Evolutionary conservation across 345 rosid genomes (phyloP), one percentile per base, ranked within the genome.

Genomic region (Boechera stricta): DNA sequence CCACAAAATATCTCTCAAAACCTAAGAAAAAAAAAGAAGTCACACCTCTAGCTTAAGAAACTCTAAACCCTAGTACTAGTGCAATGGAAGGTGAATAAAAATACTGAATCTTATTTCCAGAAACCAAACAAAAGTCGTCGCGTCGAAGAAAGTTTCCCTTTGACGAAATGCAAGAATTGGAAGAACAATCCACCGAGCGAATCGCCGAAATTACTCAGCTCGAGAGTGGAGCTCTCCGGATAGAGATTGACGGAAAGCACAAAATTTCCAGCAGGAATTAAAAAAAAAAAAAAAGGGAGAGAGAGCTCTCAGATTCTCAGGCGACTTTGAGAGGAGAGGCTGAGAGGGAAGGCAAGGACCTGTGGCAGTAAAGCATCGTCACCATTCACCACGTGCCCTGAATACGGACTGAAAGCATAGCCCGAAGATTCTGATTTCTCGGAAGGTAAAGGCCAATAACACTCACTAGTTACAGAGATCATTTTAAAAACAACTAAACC

Each of bases 101-200:
- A 3, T 45, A 64, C 71, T 54, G 66, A 74, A 35, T 73, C 64
- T 32, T 29, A 12, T 7, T 16, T 33, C 49, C 60, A n/a, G 39
- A 66, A 67, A 51, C 6, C 53, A 33, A 75, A 36, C 3, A 18
- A 56, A 59, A 48, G 7, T 68, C 74, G 69, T 47, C 5, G 28
- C 39, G 8, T 26, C 2, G 12, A 41, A 18, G 33, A 64, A 63
- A 52, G 3, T 45, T 55, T 18, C n/a, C 15, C 8, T 21, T 55
- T 55, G 57, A 65, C 45, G 51, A 18, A 60, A 36, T 29, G 68
- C 28, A 28, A 12, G 36, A 58, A 58, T 21, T 28, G 35, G 47
- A 49, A 44, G 60, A 57, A 15, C 2, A 61, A 12, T 15, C 39
- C 71, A 64, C 49, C 29, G 45, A 66, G 52, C 39, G 38, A 39